Base-by-base conservation (phyloP, 2,329 filamentous ascomycete species). In the Didymosphaeria variabile region DNA sequence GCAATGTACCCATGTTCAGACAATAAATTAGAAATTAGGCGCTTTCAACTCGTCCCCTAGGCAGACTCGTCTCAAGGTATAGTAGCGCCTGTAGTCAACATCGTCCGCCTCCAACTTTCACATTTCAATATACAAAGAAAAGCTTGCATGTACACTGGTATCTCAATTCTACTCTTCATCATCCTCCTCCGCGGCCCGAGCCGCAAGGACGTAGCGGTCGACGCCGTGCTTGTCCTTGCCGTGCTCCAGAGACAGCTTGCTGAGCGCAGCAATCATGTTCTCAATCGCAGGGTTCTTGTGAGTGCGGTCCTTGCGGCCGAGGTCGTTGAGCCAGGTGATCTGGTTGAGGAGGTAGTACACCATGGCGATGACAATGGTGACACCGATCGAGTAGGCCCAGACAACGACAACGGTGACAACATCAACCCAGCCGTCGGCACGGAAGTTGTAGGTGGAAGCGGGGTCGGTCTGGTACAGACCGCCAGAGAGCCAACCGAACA, bases 401-500 rank as follows among this genome's bases (percentile, higher is more conserved):
- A 90, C 80, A 64, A 89, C 80, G 58, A 91, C 86, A 31, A 89
- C 85, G 55, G 88, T 90, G 72, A 89, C 86, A 66, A 90, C 84
- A 75, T 88, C 86, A 63, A 83, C 83, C 76, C 85, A 83, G 66
- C 85, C 84, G 73, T 86, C 82, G 51, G 70, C 58, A 66, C 82
- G 75, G 69, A 81, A 76, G 53, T 71, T 61, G 69, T 72, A 78
- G 66, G 73, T 72, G 61, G 72, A 69, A 63, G 79, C 78, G 65
- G 82, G 83, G 70, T 79, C 76, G 69, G 80, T 78, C 77, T 76
- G 67, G 74, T 71, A 77, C 58, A 63, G 79, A 51, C 80, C 79
- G 61, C 87, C 88, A 46, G 85, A 86, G 69, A 93, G 81, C 90
- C 90, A 92, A 61, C 90, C 90, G 81, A 92, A 92, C 73, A 91